Percentiles rank a stretch among this genome's conserved stretches.
phyloP scores from a whole-genome alignment of 805 yeast species.

The Saccharomycopsis vini region DNA sequence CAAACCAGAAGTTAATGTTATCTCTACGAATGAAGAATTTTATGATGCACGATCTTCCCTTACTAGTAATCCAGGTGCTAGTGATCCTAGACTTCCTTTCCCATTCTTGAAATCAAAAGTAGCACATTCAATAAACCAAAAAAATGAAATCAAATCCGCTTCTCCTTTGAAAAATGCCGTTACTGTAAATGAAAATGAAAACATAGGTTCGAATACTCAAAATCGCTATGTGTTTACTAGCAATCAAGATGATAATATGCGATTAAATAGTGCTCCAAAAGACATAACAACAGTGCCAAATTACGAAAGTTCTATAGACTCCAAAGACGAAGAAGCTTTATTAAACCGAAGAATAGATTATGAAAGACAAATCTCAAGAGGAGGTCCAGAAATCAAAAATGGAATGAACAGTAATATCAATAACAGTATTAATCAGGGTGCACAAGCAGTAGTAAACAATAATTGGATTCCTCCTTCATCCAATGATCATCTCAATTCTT shows the following conservation, averaged over 20 bases:
- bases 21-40: conserved; percentile 5
- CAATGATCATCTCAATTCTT: conserved; percentile 8
- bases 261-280: conserved; percentile 15
- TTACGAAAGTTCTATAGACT: conserved; percentile 14
- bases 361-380: neutral
- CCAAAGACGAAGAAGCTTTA: conserved; percentile 7
- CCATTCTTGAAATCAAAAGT: too few species aligned
- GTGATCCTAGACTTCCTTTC: too few species aligned
- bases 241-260: conserved; percentile 3
- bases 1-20: conserved; percentile 1
- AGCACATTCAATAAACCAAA: too few species aligned
- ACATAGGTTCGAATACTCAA: too few species aligned
- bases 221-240: neutral
- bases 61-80: too few species aligned
- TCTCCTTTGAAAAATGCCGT: neutral
- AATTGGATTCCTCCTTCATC: conserved; percentile 8
- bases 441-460: conserved; percentile 2
- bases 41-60: conserved; percentile 14
- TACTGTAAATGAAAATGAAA: too few species aligned
- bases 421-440: conserved; percentile 1
- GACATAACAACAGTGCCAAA: conserved; percentile 17
- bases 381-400: too few species aligned
- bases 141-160: too few species aligned
- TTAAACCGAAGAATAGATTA: conserved; percentile 1
- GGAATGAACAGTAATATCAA: neutral